These are phyloP conservation scores for Pneumocystis canis DNA, from an alignment of 1,139 yeast species.

Conservation along the genomic window DNA sequence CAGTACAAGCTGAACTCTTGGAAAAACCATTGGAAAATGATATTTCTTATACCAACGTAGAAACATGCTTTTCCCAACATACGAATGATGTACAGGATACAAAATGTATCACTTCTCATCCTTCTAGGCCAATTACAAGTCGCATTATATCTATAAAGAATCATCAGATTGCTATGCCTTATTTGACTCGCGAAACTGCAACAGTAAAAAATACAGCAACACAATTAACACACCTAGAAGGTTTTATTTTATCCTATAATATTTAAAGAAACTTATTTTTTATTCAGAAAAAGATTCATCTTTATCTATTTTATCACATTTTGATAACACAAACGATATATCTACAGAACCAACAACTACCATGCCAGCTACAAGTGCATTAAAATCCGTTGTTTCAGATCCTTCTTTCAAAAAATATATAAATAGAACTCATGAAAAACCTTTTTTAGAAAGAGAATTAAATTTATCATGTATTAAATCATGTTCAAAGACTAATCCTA, in stretches of 20 bases:
- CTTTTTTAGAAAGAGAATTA: neutral
- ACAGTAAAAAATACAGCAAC: neutral
- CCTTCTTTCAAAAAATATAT: neutral
- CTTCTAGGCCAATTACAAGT: neutral
- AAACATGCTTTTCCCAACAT: neutral
- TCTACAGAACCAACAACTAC: neutral
- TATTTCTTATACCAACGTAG: neutral
- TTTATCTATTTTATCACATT: neutral
- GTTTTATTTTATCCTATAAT: neutral
- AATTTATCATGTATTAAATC: neutral
- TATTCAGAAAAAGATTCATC: neutral
- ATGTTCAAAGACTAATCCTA: neutral
- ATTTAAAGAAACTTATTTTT: neutral
- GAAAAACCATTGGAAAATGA: neutral
- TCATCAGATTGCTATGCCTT: neutral
- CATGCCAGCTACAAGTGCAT: neutral
- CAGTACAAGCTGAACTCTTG: neutral
- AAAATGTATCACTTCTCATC: neutral
- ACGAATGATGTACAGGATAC: too few species aligned
- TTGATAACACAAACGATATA: neutral
- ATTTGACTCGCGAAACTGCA: neutral
- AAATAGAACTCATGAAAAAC: neutral
- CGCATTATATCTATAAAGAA: neutral
- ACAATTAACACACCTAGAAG: neutral
- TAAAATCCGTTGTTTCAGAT: neutral